Evolutionary conservation across 148 eudicot species (phyloP).

Genomic region (Pouteria glomerata): DNA sequence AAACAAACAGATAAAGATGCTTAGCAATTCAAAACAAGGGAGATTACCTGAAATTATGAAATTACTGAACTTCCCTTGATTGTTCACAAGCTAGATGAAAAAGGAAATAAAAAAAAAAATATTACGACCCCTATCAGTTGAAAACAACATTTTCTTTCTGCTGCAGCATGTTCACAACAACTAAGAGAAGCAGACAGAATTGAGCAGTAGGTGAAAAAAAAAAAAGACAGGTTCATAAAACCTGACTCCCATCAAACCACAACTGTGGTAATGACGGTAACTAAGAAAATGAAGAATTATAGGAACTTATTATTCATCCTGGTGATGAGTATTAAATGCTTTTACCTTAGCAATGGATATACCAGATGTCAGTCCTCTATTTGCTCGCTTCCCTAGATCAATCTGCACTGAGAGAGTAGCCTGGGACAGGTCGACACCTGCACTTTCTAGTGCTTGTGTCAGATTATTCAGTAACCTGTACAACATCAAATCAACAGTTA

Average conservation of each 20-base stretch:
- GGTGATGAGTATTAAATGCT: neutral
- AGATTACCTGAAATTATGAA: neutral
- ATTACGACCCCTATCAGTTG: no score
- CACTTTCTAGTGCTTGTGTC: slow-evolving; percentile 31
- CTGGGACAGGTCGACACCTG: slow-evolving; percentile 47
- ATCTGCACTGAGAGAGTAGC: slow-evolving; percentile 59
- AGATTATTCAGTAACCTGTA: slow-evolving; percentile 11
- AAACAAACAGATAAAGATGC: neutral
- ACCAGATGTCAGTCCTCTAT: slow-evolving; percentile 27
- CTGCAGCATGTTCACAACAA: no score
- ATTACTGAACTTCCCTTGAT: neutral
- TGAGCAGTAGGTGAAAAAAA: no score
- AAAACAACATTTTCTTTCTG: no score
- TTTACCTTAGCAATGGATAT: slow-evolving; percentile 42
- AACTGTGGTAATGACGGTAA: no score
- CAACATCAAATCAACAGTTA: neutral
- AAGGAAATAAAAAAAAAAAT: neutral
- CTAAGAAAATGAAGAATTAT: no score
- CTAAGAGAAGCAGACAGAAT: neutral
- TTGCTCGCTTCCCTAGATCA: slow-evolving; percentile 83
- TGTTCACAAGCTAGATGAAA: neutral
- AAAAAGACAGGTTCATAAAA: no score
- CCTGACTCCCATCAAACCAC: no score
- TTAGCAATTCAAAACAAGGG: neutral
- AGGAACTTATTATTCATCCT: neutral